Conservation (phyloP, 164 flowering plant species). For the Vitis labrusca region DNA sequence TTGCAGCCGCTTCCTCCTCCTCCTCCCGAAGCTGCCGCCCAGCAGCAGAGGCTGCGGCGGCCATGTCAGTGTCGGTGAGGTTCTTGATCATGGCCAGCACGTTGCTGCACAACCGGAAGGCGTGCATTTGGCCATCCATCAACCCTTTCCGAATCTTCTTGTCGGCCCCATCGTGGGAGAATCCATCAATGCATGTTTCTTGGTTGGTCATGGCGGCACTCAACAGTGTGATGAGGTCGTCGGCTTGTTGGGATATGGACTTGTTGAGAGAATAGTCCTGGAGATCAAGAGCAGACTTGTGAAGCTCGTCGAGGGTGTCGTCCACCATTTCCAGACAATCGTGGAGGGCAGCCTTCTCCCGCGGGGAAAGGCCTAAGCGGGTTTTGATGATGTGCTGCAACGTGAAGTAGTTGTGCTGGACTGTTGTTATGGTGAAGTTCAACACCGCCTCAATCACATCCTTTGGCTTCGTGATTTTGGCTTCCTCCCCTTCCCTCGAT, state of each 20-base stretch:
- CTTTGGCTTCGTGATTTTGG: conserved; percentile 9
- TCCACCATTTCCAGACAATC: conserved; percentile 60
- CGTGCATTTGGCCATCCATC: too few relatives aligned
- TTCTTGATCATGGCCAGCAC: too few relatives aligned
- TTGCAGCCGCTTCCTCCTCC: too few relatives aligned
- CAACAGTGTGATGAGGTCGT: conserved; percentile 46
- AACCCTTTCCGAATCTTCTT: too few relatives aligned
- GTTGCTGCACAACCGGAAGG: too few relatives aligned
- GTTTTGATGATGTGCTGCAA: conserved; percentile 10
- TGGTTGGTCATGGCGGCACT: conserved; percentile 68
- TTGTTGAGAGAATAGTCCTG: conserved; percentile 39
- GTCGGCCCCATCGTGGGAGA: conserved; percentile 31
- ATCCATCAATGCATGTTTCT: conserved; percentile 58
- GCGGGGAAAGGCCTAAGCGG: conserved; percentile 16
- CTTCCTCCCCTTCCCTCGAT: conserved; percentile 3
- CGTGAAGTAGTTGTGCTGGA: conserved; percentile 14
- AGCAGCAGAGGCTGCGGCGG: too few relatives aligned
- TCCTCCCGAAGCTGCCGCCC: too few relatives aligned
- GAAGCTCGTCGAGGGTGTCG: conserved; percentile 57
- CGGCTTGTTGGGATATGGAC: conserved; percentile 37
- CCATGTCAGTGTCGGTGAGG: too few relatives aligned
- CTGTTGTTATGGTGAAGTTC: conserved; percentile 14
- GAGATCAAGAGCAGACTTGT: conserved; percentile 30
- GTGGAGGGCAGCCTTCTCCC: conserved; percentile 50
- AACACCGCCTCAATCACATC: conserved; percentile 21